Evolutionary conservation across 2,329 filamentous ascomycete species (phyloP).

Genomic region (Ambrosiella cleistominuta): DNA sequence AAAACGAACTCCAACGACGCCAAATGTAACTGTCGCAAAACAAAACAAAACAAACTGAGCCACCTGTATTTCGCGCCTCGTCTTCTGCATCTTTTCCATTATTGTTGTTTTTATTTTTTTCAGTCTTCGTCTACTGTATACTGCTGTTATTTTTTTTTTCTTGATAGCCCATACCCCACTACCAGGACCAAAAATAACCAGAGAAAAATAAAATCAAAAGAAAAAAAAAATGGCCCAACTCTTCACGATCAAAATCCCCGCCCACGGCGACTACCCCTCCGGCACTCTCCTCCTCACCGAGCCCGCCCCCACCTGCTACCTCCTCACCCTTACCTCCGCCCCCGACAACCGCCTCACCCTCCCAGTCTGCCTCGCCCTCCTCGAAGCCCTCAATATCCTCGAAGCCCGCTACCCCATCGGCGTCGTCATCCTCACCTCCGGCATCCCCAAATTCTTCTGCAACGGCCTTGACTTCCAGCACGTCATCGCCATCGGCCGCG

Average conservation of each 20-base stretch:
- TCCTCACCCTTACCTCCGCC: constrained; percentile 52
- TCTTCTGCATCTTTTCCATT: neutral
- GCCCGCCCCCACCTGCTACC: constrained; percentile 45
- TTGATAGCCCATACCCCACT: neutral
- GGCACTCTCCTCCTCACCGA: constrained; percentile 46
- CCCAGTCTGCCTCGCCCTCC: constrained; percentile 46
- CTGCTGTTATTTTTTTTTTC: neutral
- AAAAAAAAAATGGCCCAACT: constrained; percentile 19
- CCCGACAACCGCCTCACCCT: constrained; percentile 63
- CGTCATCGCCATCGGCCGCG: constrained; percentile 38
- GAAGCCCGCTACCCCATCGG: constrained; percentile 47
- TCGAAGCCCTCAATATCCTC: constrained; percentile 57
- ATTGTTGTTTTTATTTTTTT: neutral
- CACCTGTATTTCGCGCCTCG: neutral
- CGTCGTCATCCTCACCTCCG: constrained; percentile 60
- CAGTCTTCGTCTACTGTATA: too few relatives aligned
- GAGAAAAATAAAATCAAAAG: neutral
- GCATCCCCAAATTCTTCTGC: constrained; percentile 62
- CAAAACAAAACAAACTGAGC: neutral
- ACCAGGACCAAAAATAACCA: neutral
- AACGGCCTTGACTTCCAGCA: constrained; percentile 66
- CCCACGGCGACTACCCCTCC: constrained; percentile 27
- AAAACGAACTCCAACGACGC: too few relatives aligned
- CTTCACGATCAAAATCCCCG: constrained; percentile 41
- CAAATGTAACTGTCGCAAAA: neutral